phyloP scores from a whole-genome alignment of 306 rosid genomes.

The Sechiopsis laciniata region DNA sequence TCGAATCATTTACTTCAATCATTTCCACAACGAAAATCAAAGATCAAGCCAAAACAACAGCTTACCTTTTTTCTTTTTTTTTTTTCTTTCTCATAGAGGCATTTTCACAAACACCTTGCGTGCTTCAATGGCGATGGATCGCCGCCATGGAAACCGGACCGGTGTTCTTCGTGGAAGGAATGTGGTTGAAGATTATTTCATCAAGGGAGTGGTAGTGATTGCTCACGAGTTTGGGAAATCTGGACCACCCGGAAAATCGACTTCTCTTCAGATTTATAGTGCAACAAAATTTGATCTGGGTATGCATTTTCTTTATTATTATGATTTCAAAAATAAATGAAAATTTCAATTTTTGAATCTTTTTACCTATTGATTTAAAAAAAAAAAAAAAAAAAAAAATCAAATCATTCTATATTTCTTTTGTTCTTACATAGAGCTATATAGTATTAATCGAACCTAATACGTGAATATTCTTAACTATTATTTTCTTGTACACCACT shows the following conservation, averaged over 20 bases:
- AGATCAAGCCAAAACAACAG: background rate
- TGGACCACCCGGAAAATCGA: slow-evolving; percentile 41
- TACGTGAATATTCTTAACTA: too few species aligned
- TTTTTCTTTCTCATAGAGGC: background rate
- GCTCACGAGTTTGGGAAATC: slow-evolving; percentile 28
- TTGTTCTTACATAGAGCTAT: too few species aligned
- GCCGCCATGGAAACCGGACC: background rate
- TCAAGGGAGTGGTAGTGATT: slow-evolving; percentile 38
- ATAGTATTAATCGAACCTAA: too few species aligned
- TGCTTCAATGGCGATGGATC: background rate
- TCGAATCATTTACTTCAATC: background rate
- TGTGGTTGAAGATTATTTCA: background rate
- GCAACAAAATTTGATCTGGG: slow-evolving; percentile 46
- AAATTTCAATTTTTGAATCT: too few species aligned
- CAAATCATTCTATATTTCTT: too few species aligned
- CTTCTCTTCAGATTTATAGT: slow-evolving; percentile 51
- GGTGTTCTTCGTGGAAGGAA: background rate
- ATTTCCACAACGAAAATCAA: background rate
- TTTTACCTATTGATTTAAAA: too few species aligned
- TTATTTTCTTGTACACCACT: too few species aligned
- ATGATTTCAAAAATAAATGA: too few species aligned
- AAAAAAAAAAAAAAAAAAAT: too few species aligned
- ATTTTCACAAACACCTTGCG: slow-evolving; percentile 16
- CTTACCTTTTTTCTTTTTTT: background rate
- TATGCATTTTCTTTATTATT: slow-evolving; percentile 20